Percentiles rank a stretch among this genome's conserved stretches.
These are phyloP conservation scores for Aspergillus diversus DNA, from an alignment of 495 filamentous ascomycete species.

Conservation along the genomic window DNA sequence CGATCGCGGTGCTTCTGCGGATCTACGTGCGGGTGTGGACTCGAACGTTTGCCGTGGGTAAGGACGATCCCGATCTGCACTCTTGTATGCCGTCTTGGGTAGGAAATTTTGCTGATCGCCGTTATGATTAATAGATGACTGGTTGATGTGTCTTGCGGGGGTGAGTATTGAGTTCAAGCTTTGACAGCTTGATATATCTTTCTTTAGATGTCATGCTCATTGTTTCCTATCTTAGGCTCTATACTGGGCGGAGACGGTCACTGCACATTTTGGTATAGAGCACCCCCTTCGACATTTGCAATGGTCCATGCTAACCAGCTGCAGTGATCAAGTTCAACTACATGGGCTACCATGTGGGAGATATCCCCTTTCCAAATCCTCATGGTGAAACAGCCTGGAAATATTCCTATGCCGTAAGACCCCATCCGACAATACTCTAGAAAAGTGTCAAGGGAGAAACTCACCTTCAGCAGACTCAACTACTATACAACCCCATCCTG, in stretches of 20 bases:
- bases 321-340: slow-evolving; percentile 52
- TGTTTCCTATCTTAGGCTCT: slow-evolving; percentile 5
- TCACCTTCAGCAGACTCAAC: slow-evolving; percentile 39
- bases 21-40: slow-evolving; percentile 45
- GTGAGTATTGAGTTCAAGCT: slow-evolving; percentile 7
- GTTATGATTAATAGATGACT: slow-evolving; percentile 15
- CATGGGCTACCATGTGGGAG: slow-evolving; percentile 45
- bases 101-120: background rate
- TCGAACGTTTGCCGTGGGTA: slow-evolving; percentile 44
- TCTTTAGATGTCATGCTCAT: slow-evolving; percentile 8
- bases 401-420: slow-evolving; percentile 23
- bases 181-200: background rate
- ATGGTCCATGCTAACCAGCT: background rate
- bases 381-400: slow-evolving; percentile 11
- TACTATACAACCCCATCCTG: slow-evolving; percentile 64
- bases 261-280: slow-evolving; percentile 21
- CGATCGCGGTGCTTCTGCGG: slow-evolving; percentile 41
- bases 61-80: background rate
- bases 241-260: slow-evolving; percentile 26
- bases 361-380: slow-evolving; percentile 33
- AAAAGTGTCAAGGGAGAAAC: background rate
- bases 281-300: background rate
- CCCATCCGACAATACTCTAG: slow-evolving; percentile 5
- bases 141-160: slow-evolving; percentile 16
- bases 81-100: background rate